These are phyloP conservation scores for Saccharomyces kudriavzevii DNA, from an alignment of 805 yeast genomes.

Conservation along the genomic window DNA sequence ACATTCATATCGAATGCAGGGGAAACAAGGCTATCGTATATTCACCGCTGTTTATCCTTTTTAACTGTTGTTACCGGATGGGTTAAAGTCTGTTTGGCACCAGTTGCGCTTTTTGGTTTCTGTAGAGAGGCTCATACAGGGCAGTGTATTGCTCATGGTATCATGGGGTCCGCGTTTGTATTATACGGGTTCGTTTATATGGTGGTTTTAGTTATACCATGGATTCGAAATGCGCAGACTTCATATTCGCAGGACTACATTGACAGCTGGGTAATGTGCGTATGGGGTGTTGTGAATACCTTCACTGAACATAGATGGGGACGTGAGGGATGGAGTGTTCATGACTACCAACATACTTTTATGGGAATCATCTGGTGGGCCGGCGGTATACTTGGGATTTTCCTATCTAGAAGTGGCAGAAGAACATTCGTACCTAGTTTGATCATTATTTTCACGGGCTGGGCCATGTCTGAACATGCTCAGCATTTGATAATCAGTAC, in stretches of 20 bases:
- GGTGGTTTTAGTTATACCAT: slow-evolving; percentile 61
- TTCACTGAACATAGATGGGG: slow-evolving; percentile 98
- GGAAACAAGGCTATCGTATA: slow-evolving; percentile 25
- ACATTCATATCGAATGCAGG: slow-evolving; percentile 34
- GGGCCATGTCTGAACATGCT: slow-evolving; percentile 86
- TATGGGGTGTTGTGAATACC: slow-evolving; percentile 90
- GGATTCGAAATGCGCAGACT: slow-evolving; percentile 51
- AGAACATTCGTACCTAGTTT: slow-evolving; percentile 76
- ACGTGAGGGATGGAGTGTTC: slow-evolving; percentile 76
- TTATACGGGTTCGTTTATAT: slow-evolving; percentile 67
- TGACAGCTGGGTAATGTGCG: slow-evolving; percentile 71
- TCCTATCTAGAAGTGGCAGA: slow-evolving; percentile 56
- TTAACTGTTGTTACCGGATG: slow-evolving; percentile 54
- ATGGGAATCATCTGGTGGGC: slow-evolving; percentile 98
- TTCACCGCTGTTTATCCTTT: slow-evolving; percentile 42
- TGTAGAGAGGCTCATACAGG: slow-evolving; percentile 81
- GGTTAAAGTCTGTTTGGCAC: slow-evolving; percentile 73
- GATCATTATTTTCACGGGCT: slow-evolving; percentile 80
- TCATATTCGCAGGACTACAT: slow-evolving; percentile 72
- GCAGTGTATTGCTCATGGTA: slow-evolving; percentile 94
- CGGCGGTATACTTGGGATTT: slow-evolving; percentile 82
- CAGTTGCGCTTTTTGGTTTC: slow-evolving; percentile 78
- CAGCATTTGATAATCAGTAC: slow-evolving; percentile 74
- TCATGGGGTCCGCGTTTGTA: slow-evolving; percentile 88
- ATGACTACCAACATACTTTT: slow-evolving; percentile 90